Evolutionary conservation across 179 eudicot genomes (phyloP).

Genomic region (Amaranthus tricolor): DNA sequence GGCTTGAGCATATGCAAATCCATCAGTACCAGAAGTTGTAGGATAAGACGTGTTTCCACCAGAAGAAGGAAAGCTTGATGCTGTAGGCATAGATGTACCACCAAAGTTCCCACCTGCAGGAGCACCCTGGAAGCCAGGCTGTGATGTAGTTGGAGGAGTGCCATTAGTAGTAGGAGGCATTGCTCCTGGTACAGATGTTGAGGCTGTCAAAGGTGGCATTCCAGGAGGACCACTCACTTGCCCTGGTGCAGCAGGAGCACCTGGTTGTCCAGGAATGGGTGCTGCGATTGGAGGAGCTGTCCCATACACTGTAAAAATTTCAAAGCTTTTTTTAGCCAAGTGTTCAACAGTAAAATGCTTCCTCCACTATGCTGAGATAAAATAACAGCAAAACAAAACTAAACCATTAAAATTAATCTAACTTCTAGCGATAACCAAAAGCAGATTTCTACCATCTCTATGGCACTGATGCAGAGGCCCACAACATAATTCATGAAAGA

Average conservation of each 20-base stretch:
- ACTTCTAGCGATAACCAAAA: too few species aligned
- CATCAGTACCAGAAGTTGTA: constrained; percentile 33
- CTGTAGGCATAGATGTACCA: constrained; percentile 27
- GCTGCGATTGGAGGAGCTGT: constrained; percentile 34
- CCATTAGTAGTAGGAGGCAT: constrained; percentile 35
- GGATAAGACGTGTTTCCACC: constrained; percentile 37
- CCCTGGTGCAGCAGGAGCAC: constrained; percentile 34
- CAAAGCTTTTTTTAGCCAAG: constrained; percentile 1
- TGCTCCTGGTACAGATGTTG: constrained; percentile 34
- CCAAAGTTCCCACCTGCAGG: constrained; percentile 35
- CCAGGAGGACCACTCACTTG: constrained; percentile 43
- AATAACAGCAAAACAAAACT: neutral
- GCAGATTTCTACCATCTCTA: too few species aligned
- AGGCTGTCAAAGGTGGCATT: constrained; percentile 33
- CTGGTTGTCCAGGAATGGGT: constrained; percentile 34
- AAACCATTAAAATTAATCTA: neutral
- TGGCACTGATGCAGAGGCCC: too few species aligned
- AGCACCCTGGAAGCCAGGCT: constrained; percentile 36
- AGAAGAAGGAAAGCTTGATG: constrained; percentile 27
- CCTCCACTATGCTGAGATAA: neutral
- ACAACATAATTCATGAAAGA: too few species aligned
- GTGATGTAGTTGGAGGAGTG: constrained; percentile 33
- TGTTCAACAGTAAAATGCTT: neutral
- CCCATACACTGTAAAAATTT: constrained; percentile 37
- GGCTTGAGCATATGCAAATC: constrained; percentile 37